Evolutionary conservation across 805 yeast genomes (phyloP), one percentile per base, ranked within the genome.

Genomic region (Metschnikowia picachoensis): DNA sequence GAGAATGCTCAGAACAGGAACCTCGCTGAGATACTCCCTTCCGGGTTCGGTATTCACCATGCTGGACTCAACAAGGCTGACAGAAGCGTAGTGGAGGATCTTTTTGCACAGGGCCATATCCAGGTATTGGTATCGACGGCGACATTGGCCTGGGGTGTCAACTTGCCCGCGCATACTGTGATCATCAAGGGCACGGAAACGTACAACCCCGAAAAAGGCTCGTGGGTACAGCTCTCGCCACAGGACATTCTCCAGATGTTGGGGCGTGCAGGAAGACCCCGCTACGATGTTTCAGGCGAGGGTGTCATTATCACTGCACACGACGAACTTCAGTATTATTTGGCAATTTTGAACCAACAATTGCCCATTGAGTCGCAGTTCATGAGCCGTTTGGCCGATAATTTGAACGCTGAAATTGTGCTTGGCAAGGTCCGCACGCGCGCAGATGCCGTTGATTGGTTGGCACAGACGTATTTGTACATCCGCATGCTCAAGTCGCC

Each of bases 211-310:
- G 94, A 86, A 52, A 79, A 78, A 51, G 96, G 97, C 44, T 68
- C 78, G 7, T 92, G 98, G 97, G 81, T 81, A 2, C 94, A 87
- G 59, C 68, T 92, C n/a, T 84, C 96, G 0, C 95, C 97, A 0
- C 99, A 92, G 58, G 98, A 94, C 66, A 85, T 92, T 33, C 65
- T 92, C 9, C 99, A 92, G 67, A 92, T 92, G 98, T 73, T 92
- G n/a, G 98, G 98, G 32, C 80, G 98, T 70, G 98, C 98, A 15
- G 98, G 98, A 56, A 78, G 99, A 65, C 99, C 99, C 0, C 75
- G 97, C 43, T 94, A 85, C 66, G 99, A 92, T 64, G 81, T 82
- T 14, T 79, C 82, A 58, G 99, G 99, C 58, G 96, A 88, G 56
- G 99, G 98, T 69, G 82, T 92, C 3, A 87, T 92, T 30, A 88